Percentiles rank a stretch among this genome's conserved stretches.
These are phyloP conservation scores for Aristolochia californica DNA, from an alignment of 164 flowering plant genomes.

Conservation along the genomic window DNA sequence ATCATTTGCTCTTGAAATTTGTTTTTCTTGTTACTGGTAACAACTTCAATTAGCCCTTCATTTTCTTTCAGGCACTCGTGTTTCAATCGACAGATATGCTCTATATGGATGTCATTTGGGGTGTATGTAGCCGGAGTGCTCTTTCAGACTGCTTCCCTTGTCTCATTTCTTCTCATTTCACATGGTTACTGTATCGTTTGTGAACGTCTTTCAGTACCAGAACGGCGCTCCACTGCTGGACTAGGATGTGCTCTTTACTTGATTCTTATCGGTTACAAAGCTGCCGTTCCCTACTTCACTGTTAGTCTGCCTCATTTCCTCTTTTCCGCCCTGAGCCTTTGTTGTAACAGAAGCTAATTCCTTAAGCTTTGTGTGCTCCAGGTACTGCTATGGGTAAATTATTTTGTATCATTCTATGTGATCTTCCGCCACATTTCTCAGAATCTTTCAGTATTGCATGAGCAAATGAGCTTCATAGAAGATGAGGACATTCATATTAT, in stretches of 20 bases:
- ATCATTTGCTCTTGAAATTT: not conserved
- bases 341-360: conserved; percentile 7
- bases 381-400: conserved; percentile 69
- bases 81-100: conserved; percentile 62
- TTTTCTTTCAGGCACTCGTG: conserved; percentile 66
- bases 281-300: conserved; percentile 76
- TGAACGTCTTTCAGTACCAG: conserved; percentile 66
- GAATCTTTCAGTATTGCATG: conserved; percentile 49
- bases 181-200: conserved; percentile 86
- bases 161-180: conserved; percentile 74
- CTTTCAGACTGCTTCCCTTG: conserved; percentile 76
- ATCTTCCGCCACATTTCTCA: conserved; percentile 68
- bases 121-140: conserved; percentile 78
- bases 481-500: conserved; percentile 57
- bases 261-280: conserved; percentile 79
- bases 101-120: conserved; percentile 94
- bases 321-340: not conserved
- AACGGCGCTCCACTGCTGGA: conserved; percentile 63
- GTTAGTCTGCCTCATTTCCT: conserved; percentile 13
- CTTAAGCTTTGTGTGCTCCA: conserved; percentile 19
- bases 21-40: not conserved
- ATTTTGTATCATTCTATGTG: conserved; percentile 56
- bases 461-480: conserved; percentile 52
- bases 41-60: not conserved
- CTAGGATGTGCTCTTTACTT: conserved; percentile 75